A percentile compares a stretch with the other conserved stretches of the same genome.
Conservation (phyloP, 345 rosid genomes). For the Gossypium rotundifolium region DNA sequence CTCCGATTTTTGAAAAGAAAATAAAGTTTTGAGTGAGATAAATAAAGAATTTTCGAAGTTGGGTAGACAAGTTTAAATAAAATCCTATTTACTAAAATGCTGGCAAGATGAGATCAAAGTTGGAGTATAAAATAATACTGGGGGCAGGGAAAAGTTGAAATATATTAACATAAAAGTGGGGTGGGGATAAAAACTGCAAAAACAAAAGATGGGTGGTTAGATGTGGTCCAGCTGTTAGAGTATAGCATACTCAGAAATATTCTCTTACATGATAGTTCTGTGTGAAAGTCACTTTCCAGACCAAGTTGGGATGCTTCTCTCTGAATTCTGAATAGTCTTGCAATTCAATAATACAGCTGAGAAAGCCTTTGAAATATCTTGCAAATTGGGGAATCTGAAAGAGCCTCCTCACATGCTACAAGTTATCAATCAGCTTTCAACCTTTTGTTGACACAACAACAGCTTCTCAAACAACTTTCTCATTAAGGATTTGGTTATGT, state of each 20-base stretch:
- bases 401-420: slow-evolving; percentile 4
- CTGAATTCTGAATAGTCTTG: not conserved
- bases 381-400: slow-evolving; percentile 11
- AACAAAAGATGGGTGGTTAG: not conserved
- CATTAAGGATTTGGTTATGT: not conserved
- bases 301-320: not conserved
- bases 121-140: too few species aligned
- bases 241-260: not conserved
- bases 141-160: too few species aligned
- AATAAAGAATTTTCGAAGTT: too few species aligned
- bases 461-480: not conserved
- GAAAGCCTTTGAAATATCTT: not conserved
- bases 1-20: too few species aligned
- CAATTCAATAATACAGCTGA: slow-evolving; percentile 4
- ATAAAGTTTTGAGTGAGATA: too few species aligned
- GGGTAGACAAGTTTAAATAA: too few species aligned
- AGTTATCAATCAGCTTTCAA: not conserved
- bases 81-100: too few species aligned
- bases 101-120: too few species aligned
- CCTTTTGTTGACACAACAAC: not conserved
- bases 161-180: too few species aligned
- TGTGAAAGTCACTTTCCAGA: not conserved
- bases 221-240: slow-evolving; percentile 19
- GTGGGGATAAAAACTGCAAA: not conserved
- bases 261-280: not conserved